Conservation (phyloP, 257 asterid species). For the Solanum gandarillasii region DNA sequence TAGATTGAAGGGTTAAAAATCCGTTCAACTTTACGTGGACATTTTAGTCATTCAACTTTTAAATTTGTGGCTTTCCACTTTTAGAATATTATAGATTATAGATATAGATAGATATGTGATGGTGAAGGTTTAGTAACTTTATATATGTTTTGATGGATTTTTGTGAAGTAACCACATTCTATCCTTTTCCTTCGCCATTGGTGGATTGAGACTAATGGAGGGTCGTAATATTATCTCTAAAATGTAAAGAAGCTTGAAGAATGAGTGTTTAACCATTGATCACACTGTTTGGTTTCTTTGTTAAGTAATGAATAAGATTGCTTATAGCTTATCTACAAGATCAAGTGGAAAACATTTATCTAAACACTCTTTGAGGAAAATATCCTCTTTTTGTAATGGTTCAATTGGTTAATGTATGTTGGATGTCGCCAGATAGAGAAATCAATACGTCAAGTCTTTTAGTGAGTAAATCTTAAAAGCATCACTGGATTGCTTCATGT, state of each 20-base stretch:
- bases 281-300: neutral
- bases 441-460: neutral
- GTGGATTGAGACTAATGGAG: neutral
- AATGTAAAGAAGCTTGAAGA: neutral
- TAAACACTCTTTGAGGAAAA: neutral
- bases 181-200: neutral
- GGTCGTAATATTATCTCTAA: neutral
- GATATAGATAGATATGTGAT: neutral
- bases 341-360: neutral
- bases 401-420: neutral
- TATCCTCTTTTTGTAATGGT: neutral
- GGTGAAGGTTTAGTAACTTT: neutral
- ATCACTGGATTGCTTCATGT: neutral
- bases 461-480: neutral
- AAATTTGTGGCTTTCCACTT: neutral
- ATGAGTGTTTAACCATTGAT: neutral
- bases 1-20: neutral
- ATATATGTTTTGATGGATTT: neutral
- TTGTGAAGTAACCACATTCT: neutral
- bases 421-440: neutral
- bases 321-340: neutral
- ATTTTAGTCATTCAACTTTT: neutral
- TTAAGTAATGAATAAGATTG: neutral
- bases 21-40: neutral
- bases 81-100: neutral